phyloP scores from a whole-genome alignment of 1,139 yeast genomes.

The Saccharomyces hybrid region DNA sequence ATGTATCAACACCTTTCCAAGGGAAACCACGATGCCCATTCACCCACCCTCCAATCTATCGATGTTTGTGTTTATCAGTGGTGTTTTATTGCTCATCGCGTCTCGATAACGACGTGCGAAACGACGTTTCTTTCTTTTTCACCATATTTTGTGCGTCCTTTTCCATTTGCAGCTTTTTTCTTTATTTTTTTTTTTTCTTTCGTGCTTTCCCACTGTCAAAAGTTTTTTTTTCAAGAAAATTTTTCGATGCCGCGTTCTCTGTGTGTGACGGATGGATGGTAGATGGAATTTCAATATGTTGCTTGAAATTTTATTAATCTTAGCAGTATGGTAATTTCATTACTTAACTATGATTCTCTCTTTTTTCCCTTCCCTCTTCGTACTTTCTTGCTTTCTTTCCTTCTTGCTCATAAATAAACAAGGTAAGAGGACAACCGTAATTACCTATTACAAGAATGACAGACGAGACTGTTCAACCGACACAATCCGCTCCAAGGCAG shows the following conservation, averaged over 20 bases:
- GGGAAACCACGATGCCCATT: not conserved
- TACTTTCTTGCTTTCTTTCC: not conserved
- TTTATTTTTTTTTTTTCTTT: not conserved
- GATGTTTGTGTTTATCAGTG: not conserved
- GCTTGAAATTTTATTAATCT: not conserved
- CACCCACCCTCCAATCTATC: not conserved
- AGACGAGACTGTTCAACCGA: not conserved
- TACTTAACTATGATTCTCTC: not conserved
- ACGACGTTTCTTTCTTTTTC: not conserved
- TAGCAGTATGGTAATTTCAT: not conserved
- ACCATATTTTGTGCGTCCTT: slow-evolving; percentile 1
- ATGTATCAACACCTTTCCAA: not conserved
- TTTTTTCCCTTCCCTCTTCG: not conserved
- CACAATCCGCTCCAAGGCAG: not conserved
- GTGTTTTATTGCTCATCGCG: not conserved
- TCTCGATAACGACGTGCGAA: not conserved
- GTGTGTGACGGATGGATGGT: slow-evolving; percentile 1
- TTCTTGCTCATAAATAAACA: not conserved
- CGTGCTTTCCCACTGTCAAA: not conserved
- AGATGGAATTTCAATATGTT: not conserved
- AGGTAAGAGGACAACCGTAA: slow-evolving; percentile 1
- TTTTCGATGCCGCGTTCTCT: slow-evolving; percentile 1
- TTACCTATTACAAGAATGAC: not conserved
- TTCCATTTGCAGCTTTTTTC: not conserved
- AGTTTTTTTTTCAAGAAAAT: not conserved